Conservation (phyloP, 225 moss, liverwort and hornwort genomes). For the Bryum argenteum region DNA sequence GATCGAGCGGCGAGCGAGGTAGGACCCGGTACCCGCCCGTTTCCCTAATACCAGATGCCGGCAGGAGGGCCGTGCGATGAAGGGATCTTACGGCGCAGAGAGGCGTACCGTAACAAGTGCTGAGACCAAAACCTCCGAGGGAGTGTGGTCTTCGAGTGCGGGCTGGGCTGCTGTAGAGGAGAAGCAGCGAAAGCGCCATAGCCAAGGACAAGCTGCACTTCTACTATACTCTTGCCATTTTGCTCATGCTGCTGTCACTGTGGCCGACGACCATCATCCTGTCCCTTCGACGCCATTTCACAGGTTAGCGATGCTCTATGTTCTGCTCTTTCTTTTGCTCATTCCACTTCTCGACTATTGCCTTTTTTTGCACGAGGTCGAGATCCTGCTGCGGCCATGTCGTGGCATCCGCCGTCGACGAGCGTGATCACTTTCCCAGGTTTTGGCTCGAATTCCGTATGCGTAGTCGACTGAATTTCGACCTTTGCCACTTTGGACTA, state of each 20-base stretch:
- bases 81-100: constrained; percentile 3
- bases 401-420: background rate
- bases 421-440: background rate
- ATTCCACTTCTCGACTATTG: no score
- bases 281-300: background rate
- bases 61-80: constrained; percentile 24
- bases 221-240: background rate
- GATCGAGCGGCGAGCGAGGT: no score
- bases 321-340: background rate
- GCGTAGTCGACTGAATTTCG: constrained; percentile 7
- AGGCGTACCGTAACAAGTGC: constrained; percentile 12
- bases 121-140: constrained; percentile 1
- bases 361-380: no score
- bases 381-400: no score
- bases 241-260: background rate
- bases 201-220: constrained; percentile 32
- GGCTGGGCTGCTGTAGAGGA: background rate
- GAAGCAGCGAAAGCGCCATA: constrained; percentile 24
- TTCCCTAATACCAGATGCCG: constrained; percentile 33
- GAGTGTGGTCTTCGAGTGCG: background rate
- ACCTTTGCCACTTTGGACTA: background rate
- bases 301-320: background rate
- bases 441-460: background rate
- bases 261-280: constrained; percentile 1
- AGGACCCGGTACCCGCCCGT: background rate